Evolutionary conservation across 2,329 filamentous ascomycete genomes (phyloP), one percentile per base, ranked within the genome.

Genomic region (Fusarium sp.): DNA sequence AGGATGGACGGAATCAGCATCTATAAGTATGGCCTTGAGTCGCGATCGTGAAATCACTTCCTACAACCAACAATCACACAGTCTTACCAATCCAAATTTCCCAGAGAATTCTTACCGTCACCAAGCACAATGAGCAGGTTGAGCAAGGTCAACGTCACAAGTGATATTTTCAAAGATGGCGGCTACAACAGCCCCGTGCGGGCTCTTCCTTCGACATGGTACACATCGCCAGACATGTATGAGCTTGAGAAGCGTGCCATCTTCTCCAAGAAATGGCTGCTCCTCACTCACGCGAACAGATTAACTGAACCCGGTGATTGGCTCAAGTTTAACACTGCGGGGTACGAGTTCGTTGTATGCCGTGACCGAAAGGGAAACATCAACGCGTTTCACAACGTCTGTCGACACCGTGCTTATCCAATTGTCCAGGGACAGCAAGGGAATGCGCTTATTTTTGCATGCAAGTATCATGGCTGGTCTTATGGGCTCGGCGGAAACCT

Each of bases 331-430:
- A 81, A 85, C 9, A 76, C 88, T 5, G 85, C 87, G 3, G 86
- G 84, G 3, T 88, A 85, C 77, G 80, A 86, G 16, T 86, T 89
- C 74, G 78, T 89, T 68, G 75, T 89, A 28, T 65, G 53, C 23
- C 62, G 58, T 18, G 62, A 65, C 31, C 37, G 50, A 12, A 78
- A 84, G 9, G 83, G 83, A 23, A 81, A 23, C 23, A 83, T 89
- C 75, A 85, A 87, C 57, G 87, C 83, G 15, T 89, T 90, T 73
- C 88, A 90, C 78, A 89, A 90, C 72, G 81, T 90, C 18, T 90
- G 88, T 77, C 80, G 88, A 3, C 88, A 90, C 73, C 81, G 88
- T 11, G 88, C 88, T 15, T 90, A 86, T 71, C 86, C 87, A 0
- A 82, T 90, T 7, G 85, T 88, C 4, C 23, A 83, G 46, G 81